Base-by-base conservation (phyloP, 176 grass and related monocot species). In the Panicum miliaceum region DNA sequence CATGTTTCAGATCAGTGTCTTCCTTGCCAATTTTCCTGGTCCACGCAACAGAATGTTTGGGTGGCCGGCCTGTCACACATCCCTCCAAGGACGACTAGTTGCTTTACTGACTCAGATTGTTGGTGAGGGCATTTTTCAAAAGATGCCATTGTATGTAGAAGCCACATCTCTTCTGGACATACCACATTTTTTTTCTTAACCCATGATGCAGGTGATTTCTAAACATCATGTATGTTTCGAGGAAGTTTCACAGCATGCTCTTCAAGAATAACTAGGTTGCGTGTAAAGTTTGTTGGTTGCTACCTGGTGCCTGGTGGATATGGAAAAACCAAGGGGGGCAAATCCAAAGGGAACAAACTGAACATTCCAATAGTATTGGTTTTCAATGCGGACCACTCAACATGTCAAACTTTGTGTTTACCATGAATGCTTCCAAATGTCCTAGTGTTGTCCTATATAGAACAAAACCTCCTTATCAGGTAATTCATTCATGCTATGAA, bases 331-430 rank as follows among this genome's bases (percentile, higher is more conserved):
- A 79, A 71, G 57, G 84, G 15, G 69, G 54, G 2, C 29, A 52
- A 75, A 32, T 82, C 52, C 80, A 29, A 82, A 34, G 80, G 25
- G 80, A 46, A 60, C 23, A 71, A 40, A 58, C 79, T 41, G 57
- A 86, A 74, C 70, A 81, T 65, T 80, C 84, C 84, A 15, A 51
- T 12, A 36, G n/a, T 47, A 67, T 81, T 26, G 70, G 59, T 43
- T 67, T 20, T 20, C 66, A 46, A 16, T 35, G 40, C 25, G 76
- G 57, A 41, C 25, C 71, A n/a, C 23, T 56, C 68, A 73, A 81
- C 60, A 73, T 63, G 58, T 15, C 14, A 61, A 52, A 43, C 77
- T 35, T 81, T 81, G 85, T 27, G 8, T n/a, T 74, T 12, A 35
- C 59, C 68, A 25, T n/a, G 35, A 72, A 56, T 81, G 12, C 70